phyloP scores from a whole-genome alignment of 164 flowering plant species.

The Cinnamomum chago region DNA sequence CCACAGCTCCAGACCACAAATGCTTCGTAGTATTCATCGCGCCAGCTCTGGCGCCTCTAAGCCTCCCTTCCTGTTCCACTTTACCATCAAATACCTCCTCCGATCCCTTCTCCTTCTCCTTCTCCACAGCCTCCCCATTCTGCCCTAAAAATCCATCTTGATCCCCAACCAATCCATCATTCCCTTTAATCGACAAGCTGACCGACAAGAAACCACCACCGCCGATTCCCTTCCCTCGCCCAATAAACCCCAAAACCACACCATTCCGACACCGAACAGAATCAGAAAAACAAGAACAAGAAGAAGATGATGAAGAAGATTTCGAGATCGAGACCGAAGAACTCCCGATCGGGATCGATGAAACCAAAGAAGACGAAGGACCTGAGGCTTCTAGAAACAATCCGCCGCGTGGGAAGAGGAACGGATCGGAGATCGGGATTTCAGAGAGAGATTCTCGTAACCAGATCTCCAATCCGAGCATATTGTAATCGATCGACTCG shows the following conservation, averaged over 20 bases:
- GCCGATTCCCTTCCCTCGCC: slow-evolving; percentile 10
- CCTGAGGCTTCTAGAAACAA: slow-evolving; percentile 49
- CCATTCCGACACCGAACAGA: slow-evolving; percentile 7
- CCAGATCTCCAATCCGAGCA: slow-evolving; percentile 30
- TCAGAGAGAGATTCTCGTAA: slow-evolving; percentile 11
- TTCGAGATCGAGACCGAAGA: background rate
- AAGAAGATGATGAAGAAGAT: background rate
- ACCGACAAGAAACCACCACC: slow-evolving; percentile 43
- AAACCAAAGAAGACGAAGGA: slow-evolving; percentile 45
- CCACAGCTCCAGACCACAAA: slow-evolving; percentile 91
- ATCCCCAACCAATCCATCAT: slow-evolving; percentile 30
- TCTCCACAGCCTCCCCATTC: slow-evolving; percentile 20
- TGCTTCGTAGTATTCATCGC: slow-evolving; percentile 81
- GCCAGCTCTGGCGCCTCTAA: slow-evolving; percentile 22
- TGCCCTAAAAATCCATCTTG: slow-evolving; percentile 24
- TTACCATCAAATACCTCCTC: slow-evolving; percentile 13
- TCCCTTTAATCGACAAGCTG: slow-evolving; percentile 45
- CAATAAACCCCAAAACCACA: slow-evolving; percentile 12
- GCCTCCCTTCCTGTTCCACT: slow-evolving; percentile 19
- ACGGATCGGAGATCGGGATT: background rate
- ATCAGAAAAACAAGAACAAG: background rate
- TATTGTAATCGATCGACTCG: slow-evolving; percentile 19
- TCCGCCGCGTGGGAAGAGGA: slow-evolving; percentile 28
- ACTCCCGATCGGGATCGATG: slow-evolving; percentile 21
- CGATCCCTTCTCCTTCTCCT: slow-evolving; percentile 13